These are phyloP conservation scores for Trypanosoma brucei DNA, from an alignment of 208 protist genomes.

Conservation along the genomic window DNA sequence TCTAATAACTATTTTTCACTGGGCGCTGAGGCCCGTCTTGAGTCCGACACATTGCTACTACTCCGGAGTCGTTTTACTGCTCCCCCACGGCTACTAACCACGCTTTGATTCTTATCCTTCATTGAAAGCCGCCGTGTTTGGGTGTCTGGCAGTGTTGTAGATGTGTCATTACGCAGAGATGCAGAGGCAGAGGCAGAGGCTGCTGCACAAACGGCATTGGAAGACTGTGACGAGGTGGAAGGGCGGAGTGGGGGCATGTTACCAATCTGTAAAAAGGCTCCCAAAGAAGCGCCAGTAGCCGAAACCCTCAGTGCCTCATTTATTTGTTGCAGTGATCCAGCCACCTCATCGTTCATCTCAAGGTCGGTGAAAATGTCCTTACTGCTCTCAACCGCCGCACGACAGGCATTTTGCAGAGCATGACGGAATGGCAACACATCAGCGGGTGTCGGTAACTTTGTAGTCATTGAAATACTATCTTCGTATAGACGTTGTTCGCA, in stretches of 20 bases:
- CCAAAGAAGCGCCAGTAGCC: slow-evolving; percentile 19
- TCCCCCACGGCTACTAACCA: not conserved
- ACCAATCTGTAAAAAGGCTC: slow-evolving; percentile 17
- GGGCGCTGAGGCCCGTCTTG: slow-evolving; percentile 10
- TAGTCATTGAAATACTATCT: not conserved
- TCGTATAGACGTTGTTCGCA: slow-evolving; percentile 5
- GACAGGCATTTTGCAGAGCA: slow-evolving; percentile 40
- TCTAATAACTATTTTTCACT: slow-evolving; percentile 5
- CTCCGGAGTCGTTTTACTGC: slow-evolving; percentile 18
- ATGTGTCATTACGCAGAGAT: not conserved
- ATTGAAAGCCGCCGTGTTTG: not conserved
- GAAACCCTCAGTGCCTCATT: slow-evolving; percentile 24
- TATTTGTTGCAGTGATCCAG: slow-evolving; percentile 39
- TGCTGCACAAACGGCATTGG: not conserved
- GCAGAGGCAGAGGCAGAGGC: not conserved
- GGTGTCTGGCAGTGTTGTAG: not conserved
- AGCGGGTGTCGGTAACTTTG: slow-evolving; percentile 7
- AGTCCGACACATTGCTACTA: slow-evolving; percentile 15
- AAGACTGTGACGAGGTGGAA: slow-evolving; percentile 17
- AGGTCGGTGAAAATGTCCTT: slow-evolving; percentile 31
- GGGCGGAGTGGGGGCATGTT: slow-evolving; percentile 8
- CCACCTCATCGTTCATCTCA: slow-evolving; percentile 21
- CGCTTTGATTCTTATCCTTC: slow-evolving; percentile 12
- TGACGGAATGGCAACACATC: slow-evolving; percentile 35
- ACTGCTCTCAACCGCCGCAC: slow-evolving; percentile 34